phyloP scores from a whole-genome alignment of 345 rosid genomes.

The Salix viminalis region DNA sequence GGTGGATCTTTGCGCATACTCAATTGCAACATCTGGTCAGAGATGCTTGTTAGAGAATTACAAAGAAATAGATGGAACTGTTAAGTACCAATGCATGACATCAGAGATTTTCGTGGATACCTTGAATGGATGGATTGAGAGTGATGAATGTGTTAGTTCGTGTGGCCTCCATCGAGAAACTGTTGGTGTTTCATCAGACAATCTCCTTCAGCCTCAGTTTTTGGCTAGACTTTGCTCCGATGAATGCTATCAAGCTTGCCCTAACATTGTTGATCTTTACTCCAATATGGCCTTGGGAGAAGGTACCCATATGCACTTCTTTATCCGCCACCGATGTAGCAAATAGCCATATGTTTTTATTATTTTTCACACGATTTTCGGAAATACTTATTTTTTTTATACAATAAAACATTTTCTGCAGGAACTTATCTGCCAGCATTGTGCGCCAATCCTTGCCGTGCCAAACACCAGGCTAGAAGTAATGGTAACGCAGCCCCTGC shows the following conservation, averaged over 20 bases:
- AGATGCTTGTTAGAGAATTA: conserved; percentile 32
- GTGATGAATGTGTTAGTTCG: conserved; percentile 23
- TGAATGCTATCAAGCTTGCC: conserved; percentile 26
- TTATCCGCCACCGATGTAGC: too few relatives aligned
- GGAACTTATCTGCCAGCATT: conserved; percentile 10
- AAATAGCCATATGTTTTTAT: too few relatives aligned
- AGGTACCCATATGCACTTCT: conserved; percentile 7
- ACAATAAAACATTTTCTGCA: not conserved
- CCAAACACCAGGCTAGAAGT: not conserved
- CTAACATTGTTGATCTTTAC: conserved; percentile 36
- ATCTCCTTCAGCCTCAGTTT: conserved; percentile 25
- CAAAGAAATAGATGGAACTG: not conserved
- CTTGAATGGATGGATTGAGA: conserved; percentile 24
- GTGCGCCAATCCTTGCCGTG: conserved; percentile 13
- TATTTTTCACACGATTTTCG: too few relatives aligned
- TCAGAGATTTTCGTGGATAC: conserved; percentile 18
- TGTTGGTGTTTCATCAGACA: conserved; percentile 34
- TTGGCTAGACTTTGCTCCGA: conserved; percentile 29
- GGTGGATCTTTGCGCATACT: conserved; percentile 16
- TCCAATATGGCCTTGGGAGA: conserved; percentile 37
- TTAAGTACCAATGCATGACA: conserved; percentile 32
- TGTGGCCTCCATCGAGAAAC: conserved; percentile 29
- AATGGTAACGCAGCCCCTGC: not conserved
- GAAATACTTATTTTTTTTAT: too few relatives aligned
- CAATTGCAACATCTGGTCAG: conserved; percentile 27